phyloP scores from a whole-genome alignment of 257 asterid species.

The Rubia yunnanensis region DNA sequence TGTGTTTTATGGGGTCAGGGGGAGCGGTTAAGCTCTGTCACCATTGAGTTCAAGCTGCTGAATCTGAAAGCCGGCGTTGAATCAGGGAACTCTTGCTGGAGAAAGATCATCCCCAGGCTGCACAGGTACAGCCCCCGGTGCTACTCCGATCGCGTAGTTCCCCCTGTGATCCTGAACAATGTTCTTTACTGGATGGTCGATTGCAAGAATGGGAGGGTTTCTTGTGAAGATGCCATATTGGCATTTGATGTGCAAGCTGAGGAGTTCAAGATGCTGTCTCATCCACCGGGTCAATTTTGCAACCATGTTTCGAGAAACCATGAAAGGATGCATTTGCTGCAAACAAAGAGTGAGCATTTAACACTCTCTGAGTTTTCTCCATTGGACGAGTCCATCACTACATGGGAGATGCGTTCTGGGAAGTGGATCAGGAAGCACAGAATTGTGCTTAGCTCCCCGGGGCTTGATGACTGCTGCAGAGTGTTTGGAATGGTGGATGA shows the following conservation, averaged over 20 bases:
- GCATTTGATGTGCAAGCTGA: neutral
- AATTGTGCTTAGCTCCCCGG: neutral
- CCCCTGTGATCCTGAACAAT: neutral
- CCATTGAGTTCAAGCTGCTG: neutral
- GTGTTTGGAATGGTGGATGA: conserved; percentile 2
- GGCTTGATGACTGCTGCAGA: neutral
- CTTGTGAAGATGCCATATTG: neutral
- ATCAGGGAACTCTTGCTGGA: neutral
- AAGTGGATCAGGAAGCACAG: neutral
- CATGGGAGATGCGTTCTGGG: neutral
- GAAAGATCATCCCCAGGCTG: neutral
- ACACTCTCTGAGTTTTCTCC: neutral
- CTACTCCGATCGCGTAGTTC: neutral
- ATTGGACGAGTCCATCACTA: neutral
- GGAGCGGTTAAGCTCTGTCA: neutral
- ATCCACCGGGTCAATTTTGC: neutral
- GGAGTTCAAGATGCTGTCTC: neutral
- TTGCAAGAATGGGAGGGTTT: neutral
- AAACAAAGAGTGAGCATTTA: neutral
- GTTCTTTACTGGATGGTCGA: neutral
- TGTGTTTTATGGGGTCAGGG: neutral
- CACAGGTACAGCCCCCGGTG: neutral
- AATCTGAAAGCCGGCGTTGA: neutral
- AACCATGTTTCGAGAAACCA: neutral
- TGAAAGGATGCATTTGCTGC: neutral